Evolutionary conservation across 116 monocot genomes (phyloP), one percentile per base, ranked within the genome.

Genomic region (Trichopus zeylanicus): DNA sequence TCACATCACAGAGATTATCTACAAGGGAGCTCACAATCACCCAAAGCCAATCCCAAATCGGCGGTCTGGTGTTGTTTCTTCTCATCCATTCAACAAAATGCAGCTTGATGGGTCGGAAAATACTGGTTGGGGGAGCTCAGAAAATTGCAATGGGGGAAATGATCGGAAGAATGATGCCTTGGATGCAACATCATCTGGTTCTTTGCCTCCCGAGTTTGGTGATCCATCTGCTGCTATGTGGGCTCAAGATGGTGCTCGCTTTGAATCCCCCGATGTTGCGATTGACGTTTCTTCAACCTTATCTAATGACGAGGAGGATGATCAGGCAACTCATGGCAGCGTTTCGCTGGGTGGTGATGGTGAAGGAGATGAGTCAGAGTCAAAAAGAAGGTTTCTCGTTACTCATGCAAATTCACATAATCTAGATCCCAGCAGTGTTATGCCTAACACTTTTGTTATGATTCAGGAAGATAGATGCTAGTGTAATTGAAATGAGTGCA

Each of bases 1-100:
- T 0, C 63, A 75, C 33, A 75, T 84, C 26, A 89, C 72, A 24
- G 84, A 84, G 70, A 84, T 89, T 70, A 81, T 78, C 42, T 89
- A 89, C 70, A 77, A 81, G 30, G 89, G 89, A 5, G 49, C 23
- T 19, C 84, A 89, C 51, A 84, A 78, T 55, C 89, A 89, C 61
- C 78, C 65, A 0, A 75, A 75, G 60, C 81, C 84, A 5, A 59
- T 57, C 18, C 64, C 52, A 10, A 67, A 64, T 42, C 69, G 78
- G 35, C 65, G 75, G 6, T 58, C 68, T 30, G 56, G 52, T 16
- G 32, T 60, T 34, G 33, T 30, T 46, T 52, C 54, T 18, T 65
- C 59, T 27, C 59, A 65, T 12, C 29, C 60, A 8, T 69, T 58
- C 27, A 55, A 28, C 72, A 71, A 70, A 18, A 15, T 37, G 16